Percentiles rank a stretch among this genome's conserved stretches.
Evolutionary conservation across 2,329 filamentous ascomycete genomes (phyloP).

Genomic region (Ascocoryne sarcoides): DNA sequence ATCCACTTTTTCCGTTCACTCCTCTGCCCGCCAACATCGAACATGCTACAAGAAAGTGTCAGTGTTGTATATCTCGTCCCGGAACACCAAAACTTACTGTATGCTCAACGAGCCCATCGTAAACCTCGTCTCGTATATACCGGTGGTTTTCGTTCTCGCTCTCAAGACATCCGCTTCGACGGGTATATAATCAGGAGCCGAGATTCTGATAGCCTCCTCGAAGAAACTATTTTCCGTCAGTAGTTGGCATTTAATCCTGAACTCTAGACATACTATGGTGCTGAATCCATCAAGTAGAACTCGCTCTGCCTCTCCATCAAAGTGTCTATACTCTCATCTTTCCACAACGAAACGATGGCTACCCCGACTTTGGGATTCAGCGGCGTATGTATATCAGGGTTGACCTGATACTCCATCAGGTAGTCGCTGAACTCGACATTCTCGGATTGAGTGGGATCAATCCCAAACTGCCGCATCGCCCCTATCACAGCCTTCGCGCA

Average conservation of each 20-base stretch:
- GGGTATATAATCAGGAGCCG: conserved; percentile 76
- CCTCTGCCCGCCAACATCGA: conserved; percentile 93
- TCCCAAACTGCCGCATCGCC: conserved; percentile 86
- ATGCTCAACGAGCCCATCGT: conserved; percentile 98
- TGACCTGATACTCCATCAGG: conserved; percentile 78
- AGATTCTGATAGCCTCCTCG: conserved; percentile 81
- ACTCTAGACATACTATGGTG: conserved; percentile 65
- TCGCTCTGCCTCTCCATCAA: conserved; percentile 93
- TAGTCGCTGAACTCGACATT: conserved; percentile 71
- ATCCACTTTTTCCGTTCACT: conserved; percentile 99
- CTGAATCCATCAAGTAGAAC: conserved; percentile 99
- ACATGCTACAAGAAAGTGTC: conserved; percentile 63
- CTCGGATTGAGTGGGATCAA: conserved; percentile 63
- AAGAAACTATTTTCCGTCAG: conserved; percentile 63
- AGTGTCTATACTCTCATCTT: conserved; percentile 71
- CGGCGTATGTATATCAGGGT: conserved; percentile 79
- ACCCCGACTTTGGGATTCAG: conserved; percentile 74
- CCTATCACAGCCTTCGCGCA: conserved; percentile 89
- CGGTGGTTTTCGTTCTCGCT: conserved; percentile 94
- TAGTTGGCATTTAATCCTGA: not conserved
- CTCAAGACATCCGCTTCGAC: conserved; percentile 91
- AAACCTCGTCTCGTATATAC: conserved; percentile 98
- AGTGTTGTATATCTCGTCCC: conserved; percentile 10
- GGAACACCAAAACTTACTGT: conserved; percentile 56
- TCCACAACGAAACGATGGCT: conserved; percentile 82